These are phyloP conservation scores for Tuctoria greenei DNA, from an alignment of 176 grass and related monocot genomes.

Conservation along the genomic window DNA sequence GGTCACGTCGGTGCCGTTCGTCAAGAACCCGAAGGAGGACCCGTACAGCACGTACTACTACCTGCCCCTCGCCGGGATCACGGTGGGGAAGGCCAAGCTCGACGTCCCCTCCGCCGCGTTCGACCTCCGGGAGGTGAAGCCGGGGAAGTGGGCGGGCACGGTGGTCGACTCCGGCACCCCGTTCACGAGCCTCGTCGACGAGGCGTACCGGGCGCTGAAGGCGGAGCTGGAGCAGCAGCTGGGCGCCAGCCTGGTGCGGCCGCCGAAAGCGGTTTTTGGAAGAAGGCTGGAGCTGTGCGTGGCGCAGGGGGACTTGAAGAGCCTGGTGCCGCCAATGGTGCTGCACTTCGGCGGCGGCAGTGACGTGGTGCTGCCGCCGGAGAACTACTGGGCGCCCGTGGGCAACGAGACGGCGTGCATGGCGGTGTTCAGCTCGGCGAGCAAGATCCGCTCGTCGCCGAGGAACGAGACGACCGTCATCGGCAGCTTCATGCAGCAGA, in stretches of 20 bases:
- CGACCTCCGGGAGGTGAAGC: background rate
- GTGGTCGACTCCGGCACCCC: slow-evolving; percentile 13
- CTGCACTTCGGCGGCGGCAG: background rate
- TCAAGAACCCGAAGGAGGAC: background rate
- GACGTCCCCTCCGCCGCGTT: background rate
- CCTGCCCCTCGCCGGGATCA: background rate
- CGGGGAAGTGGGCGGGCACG: background rate
- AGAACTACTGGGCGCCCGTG: slow-evolving; percentile 11
- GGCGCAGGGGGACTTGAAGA: background rate
- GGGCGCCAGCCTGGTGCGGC: background rate
- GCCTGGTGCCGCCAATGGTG: background rate
- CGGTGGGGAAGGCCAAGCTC: background rate
- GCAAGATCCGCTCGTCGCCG: background rate
- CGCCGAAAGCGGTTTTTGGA: background rate
- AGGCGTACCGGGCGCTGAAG: background rate
- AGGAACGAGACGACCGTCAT: slow-evolving; percentile 2
- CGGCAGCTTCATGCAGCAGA: slow-evolving; percentile 35
- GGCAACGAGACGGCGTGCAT: background rate
- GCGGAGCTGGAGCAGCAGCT: slow-evolving; percentile 12
- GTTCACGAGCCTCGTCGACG: slow-evolving; percentile 28
- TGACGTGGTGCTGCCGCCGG: slow-evolving; percentile 21
- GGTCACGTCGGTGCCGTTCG: background rate
- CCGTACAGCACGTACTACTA: background rate
- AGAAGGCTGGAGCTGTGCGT: background rate
- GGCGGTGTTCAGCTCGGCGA: slow-evolving; percentile 1